These are phyloP conservation scores for Macrolepiota albuminosa DNA, from an alignment of 768 basidiomycete species.

Conservation along the genomic window DNA sequence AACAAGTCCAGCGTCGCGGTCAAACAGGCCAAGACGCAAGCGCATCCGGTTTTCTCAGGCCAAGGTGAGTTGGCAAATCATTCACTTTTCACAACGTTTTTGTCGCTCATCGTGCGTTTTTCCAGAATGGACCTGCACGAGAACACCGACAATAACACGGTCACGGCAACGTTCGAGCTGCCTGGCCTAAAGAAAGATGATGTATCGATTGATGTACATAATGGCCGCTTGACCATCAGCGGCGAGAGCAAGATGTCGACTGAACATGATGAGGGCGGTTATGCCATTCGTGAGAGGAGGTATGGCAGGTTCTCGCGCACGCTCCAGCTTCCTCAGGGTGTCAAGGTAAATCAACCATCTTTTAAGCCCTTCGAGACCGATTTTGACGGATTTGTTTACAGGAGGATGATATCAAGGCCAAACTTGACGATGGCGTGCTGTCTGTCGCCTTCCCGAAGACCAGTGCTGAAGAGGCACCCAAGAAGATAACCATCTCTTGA, in stretches of 20 bases:
- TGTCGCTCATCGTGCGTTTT: not conserved
- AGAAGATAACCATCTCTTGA: not conserved
- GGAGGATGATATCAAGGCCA: no score
- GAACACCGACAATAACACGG: conserved; percentile 30
- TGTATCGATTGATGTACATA: conserved; percentile 41
- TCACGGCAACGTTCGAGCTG: conserved; percentile 51
- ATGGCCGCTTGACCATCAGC: conserved; percentile 42
- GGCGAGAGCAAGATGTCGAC: conserved; percentile 32
- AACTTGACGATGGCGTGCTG: no score
- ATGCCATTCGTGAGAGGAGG: conserved; percentile 40
- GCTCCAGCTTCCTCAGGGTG: conserved; percentile 41
- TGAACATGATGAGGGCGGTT: conserved; percentile 30
- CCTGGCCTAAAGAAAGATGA: conserved; percentile 49
- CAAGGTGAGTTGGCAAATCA: no score
- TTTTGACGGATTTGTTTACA: not conserved
- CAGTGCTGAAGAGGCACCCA: not conserved
- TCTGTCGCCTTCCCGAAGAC: not conserved
- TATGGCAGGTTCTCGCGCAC: conserved; percentile 45
- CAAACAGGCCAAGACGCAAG: not conserved
- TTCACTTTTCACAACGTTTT: not conserved
- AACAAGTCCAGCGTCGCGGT: not conserved
- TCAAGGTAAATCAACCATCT: conserved; percentile 29
- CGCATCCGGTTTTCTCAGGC: conserved; percentile 21
- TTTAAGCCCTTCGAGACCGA: not conserved
- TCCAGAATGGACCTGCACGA: conserved; percentile 46